Conservation (phyloP, 2,329 filamentous ascomycete genomes). For the Botrytis paeoniae region DNA sequence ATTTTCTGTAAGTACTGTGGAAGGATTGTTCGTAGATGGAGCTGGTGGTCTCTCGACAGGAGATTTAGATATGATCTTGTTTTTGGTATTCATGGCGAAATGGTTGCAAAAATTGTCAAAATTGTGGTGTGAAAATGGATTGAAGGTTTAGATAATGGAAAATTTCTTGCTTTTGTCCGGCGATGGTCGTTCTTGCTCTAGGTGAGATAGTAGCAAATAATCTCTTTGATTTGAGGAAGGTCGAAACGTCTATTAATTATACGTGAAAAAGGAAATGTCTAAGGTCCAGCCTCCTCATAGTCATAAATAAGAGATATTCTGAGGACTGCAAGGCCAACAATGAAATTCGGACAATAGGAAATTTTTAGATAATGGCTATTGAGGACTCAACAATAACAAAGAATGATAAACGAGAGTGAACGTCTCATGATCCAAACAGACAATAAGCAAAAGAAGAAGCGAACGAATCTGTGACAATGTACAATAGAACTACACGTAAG, state of each 20-base stretch:
- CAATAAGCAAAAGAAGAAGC: constrained; percentile 5
- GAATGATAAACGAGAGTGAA: constrained; percentile 23
- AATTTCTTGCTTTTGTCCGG: not conserved
- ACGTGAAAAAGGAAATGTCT: constrained; percentile 7
- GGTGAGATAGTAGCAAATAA: not conserved
- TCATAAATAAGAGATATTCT: constrained; percentile 4
- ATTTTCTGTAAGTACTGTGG: constrained; percentile 25
- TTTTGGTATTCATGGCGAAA: constrained; percentile 19
- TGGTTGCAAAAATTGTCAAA: constrained; percentile 20
- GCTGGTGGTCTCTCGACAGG: not conserved
- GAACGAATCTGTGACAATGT: constrained; percentile 23
- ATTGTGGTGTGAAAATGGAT: constrained; percentile 3
- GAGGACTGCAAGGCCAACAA: constrained; percentile 12
- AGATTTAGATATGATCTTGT: constrained; percentile 18
- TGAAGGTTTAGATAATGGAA: not conserved
- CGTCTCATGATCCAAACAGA: constrained; percentile 17
- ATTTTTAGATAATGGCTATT: constrained; percentile 17
- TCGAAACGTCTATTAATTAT: constrained; percentile 13
- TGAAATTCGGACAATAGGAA: constrained; percentile 21
- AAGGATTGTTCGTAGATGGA: constrained; percentile 20
- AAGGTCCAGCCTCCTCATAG: constrained; percentile 11
- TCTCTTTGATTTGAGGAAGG: constrained; percentile 9
- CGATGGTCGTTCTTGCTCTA: constrained; percentile 13
- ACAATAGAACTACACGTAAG: constrained; percentile 15
- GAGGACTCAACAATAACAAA: constrained; percentile 23